Evolutionary conservation across 768 basidiomycete species (phyloP).

Genomic region (Pilatotrama ljubarskyi): DNA sequence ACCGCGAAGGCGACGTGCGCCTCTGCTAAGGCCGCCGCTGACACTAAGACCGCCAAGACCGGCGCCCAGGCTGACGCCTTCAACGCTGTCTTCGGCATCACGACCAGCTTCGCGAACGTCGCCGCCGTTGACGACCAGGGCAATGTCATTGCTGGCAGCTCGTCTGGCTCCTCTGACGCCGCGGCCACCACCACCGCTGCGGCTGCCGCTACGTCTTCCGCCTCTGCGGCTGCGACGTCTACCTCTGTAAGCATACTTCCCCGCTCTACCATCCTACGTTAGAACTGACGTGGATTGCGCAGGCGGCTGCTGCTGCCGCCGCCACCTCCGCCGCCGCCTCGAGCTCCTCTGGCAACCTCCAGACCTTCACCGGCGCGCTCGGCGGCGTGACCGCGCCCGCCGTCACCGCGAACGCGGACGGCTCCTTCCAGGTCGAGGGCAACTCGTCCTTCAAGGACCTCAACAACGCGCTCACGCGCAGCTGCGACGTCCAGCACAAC

Average conservation of each 20-base stretch:
- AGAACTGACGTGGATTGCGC: background rate
- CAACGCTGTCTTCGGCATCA: constrained; percentile 57
- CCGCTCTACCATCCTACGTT: background rate
- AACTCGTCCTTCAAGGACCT: constrained; percentile 48
- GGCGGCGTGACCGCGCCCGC: constrained; percentile 48
- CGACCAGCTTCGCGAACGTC: constrained; percentile 50
- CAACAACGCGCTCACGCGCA: constrained; percentile 47
- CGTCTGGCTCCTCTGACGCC: constrained; percentile 15
- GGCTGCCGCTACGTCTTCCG: constrained; percentile 18
- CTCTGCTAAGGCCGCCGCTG: constrained; percentile 34
- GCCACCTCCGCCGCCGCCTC: constrained; percentile 13
- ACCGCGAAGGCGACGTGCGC: constrained; percentile 54
- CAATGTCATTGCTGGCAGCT: constrained; percentile 31
- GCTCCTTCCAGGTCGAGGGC: constrained; percentile 50
- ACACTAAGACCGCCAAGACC: constrained; percentile 28
- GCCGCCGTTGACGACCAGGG: constrained; percentile 48
- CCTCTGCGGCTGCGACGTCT: constrained; percentile 18
- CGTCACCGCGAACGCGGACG: constrained; percentile 41
- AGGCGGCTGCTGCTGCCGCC: constrained; percentile 6
- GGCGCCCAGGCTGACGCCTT: constrained; percentile 64
- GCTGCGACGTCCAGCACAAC: constrained; percentile 61
- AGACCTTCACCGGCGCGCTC: constrained; percentile 48
- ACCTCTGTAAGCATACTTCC: background rate
- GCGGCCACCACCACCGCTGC: constrained; percentile 26
- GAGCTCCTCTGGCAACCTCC: constrained; percentile 40